These are phyloP conservation scores for Amborella trichopoda DNA, from an alignment of 164 flowering plant species.

Conservation along the genomic window DNA sequence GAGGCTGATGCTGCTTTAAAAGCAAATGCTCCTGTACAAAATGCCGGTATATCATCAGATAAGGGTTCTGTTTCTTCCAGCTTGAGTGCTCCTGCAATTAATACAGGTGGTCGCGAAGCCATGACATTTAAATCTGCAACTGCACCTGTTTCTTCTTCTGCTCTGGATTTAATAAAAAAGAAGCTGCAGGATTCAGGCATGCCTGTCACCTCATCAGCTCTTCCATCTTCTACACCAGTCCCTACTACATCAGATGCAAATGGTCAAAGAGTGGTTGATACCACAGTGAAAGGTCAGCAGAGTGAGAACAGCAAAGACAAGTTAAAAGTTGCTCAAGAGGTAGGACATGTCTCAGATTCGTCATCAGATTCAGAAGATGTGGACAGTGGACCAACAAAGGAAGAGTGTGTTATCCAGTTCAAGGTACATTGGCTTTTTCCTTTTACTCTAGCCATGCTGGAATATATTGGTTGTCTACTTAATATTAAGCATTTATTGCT, in stretches of 20 bases:
- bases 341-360: slow-evolving; percentile 64
- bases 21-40: slow-evolving; percentile 23
- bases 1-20: slow-evolving; percentile 28
- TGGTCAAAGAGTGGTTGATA: slow-evolving; percentile 51
- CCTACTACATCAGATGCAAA: slow-evolving; percentile 31
- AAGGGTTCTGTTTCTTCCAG: slow-evolving; percentile 34
- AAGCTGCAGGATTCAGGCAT: slow-evolving; percentile 85
- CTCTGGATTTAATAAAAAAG: slow-evolving; percentile 83
- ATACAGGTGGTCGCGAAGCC: slow-evolving; percentile 86
- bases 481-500: too few relatives aligned
- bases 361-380: slow-evolving; percentile 94
- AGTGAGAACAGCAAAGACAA: slow-evolving; percentile 63
- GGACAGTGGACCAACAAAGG: slow-evolving; percentile 77
- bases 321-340: slow-evolving; percentile 54
- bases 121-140: slow-evolving; percentile 39
- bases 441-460: too few relatives aligned
- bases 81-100: slow-evolving; percentile 73
- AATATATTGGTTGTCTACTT: too few relatives aligned
- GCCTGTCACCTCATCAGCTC: slow-evolving; percentile 45
- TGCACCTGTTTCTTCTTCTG: slow-evolving; percentile 55
- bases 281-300: slow-evolving; percentile 32
- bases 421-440: too few relatives aligned
- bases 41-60: slow-evolving; percentile 25
- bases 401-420: slow-evolving; percentile 55
- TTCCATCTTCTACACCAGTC: slow-evolving; percentile 25